A percentile compares a stretch with the other conserved stretches of the same genome.
Evolutionary conservation across 2,329 filamentous ascomycete species (phyloP).

Genomic region (Neobulgaria alba): DNA sequence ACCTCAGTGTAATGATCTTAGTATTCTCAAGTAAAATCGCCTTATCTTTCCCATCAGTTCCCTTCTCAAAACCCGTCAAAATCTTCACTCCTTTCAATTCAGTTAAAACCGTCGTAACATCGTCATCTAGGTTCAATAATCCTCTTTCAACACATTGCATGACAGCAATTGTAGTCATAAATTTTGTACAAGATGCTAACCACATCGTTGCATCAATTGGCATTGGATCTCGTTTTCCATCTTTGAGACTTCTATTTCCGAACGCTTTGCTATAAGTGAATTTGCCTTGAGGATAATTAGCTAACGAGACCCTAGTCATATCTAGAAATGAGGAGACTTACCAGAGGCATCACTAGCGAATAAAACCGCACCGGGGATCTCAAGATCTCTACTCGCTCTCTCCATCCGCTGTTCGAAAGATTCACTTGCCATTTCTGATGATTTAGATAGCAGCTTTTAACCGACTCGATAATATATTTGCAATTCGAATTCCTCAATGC

Average conservation of each 20-base stretch:
- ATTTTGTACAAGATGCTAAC: constrained; percentile 47
- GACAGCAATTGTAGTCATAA: constrained; percentile 41
- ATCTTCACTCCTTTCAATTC: constrained; percentile 19
- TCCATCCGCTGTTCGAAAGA: too few species aligned
- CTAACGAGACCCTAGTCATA: neutral
- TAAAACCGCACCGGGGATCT: constrained; percentile 12
- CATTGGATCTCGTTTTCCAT: neutral
- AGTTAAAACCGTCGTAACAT: constrained; percentile 13
- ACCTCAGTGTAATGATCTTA: constrained; percentile 19
- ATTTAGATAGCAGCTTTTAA: too few species aligned
- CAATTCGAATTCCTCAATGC: too few species aligned
- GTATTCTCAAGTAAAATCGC: constrained; percentile 10
- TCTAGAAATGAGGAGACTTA: neutral
- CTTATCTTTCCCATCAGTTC: constrained; percentile 4
- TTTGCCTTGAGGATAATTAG: neutral
- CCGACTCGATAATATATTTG: too few species aligned
- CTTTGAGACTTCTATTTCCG: neutral
- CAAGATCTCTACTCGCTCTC: too few species aligned
- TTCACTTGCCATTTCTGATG: too few species aligned
- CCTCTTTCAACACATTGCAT: constrained; percentile 50
- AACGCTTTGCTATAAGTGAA: too few species aligned
- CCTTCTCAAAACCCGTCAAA: constrained; percentile 16
- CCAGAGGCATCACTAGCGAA: constrained; percentile 13
- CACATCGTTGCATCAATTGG: neutral
- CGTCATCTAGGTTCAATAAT: constrained; percentile 38